Evolutionary conservation across 352 stramenopile species (phyloP).

Genomic region (Phytophthora pini): DNA sequence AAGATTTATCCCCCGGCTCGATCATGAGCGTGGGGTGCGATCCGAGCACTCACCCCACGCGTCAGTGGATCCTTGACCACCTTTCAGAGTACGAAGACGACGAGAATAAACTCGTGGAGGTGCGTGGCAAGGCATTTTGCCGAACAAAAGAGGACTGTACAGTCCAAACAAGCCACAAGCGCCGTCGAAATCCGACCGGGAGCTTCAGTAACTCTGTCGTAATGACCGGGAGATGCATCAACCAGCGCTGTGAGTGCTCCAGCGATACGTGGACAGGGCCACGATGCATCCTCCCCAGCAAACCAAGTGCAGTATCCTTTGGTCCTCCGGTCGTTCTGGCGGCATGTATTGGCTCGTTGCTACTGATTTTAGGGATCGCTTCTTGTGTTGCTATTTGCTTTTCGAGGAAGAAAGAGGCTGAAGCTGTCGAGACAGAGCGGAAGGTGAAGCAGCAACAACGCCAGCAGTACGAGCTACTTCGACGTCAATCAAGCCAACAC

Average conservation of each 20-base stretch:
- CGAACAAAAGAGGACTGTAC: constrained; percentile 65
- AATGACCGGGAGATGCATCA: constrained; percentile 48
- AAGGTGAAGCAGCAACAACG: constrained; percentile 40
- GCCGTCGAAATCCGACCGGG: not conserved
- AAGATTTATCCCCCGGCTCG: constrained; percentile 48
- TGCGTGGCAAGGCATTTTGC: constrained; percentile 74
- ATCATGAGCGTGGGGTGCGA: constrained; percentile 71
- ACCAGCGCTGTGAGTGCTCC: constrained; percentile 47
- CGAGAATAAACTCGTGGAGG: constrained; percentile 62
- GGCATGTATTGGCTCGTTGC: constrained; percentile 17
- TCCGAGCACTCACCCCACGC: constrained; percentile 66
- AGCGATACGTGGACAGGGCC: constrained; percentile 50
- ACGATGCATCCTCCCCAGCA: constrained; percentile 49
- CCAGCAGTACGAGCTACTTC: constrained; percentile 31
- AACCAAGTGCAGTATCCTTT: constrained; percentile 20
- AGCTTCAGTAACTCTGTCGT: constrained; percentile 9
- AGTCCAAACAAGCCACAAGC: constrained; percentile 27
- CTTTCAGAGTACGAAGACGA: constrained; percentile 77
- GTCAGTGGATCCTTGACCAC: constrained; percentile 79
- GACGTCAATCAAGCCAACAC: constrained; percentile 29
- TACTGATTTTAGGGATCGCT: constrained; percentile 22
- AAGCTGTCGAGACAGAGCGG: constrained; percentile 21
- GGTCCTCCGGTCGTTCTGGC: constrained; percentile 32
- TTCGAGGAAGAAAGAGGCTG: constrained; percentile 17
- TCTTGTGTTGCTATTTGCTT: constrained; percentile 28